Base-by-base conservation (phyloP, 2,329 filamentous ascomycete genomes). In the Furcasterigmium sp. region DNA sequence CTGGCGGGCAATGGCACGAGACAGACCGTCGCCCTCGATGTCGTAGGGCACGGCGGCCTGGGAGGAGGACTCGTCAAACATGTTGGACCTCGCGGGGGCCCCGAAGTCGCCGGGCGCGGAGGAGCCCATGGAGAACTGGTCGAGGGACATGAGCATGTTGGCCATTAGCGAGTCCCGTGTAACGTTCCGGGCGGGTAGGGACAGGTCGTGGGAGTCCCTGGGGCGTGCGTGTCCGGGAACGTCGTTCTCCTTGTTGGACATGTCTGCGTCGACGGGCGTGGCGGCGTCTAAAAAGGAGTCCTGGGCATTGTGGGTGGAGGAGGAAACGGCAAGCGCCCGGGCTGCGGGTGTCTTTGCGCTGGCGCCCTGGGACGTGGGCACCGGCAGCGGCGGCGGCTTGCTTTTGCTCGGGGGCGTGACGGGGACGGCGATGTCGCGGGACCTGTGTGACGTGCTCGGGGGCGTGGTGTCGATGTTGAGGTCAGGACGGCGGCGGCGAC, bases 91-190 rank as follows among this genome's bases (percentile, higher is more conserved):
- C n/a, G 32, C n/a, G 32, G 32, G 15, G 11, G 23, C 23, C 14
- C 29, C 29, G 15, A 32, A 32, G 11, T 26, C 7, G 29, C 14
- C 5, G 15, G 11, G n/a, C 8, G 32, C 5, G 32, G 15, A n/a
- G 32, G 32, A 18, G 32, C n/a, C 15, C n/a, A 17, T 17, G n/a
- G 78, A 84, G 58, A 91, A 82, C 63, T 91, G 86, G 65, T 95
- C 91, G 51, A 98, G 82, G 32, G 91, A 95, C 51, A 93, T 74
- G 47, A 97, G 81, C 85, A 98, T 93, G 64, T 96, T 95, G 64
- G 93, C 86, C 46, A 98, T 89, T 53, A 98, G 82, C 28, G 91
- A 96, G 59, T 95, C 88, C 53, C 91, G 82, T 32, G 87, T 88
- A 50, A 87, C 81, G 60, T 87, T 80, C 48, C 83, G 75, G 39